A percentile compares a stretch with the other conserved stretches of the same genome.
These are phyloP conservation scores for Ophiocordyceps camponoti-saundersi DNA, from an alignment of 2,329 filamentous ascomycete species.

Conservation along the genomic window DNA sequence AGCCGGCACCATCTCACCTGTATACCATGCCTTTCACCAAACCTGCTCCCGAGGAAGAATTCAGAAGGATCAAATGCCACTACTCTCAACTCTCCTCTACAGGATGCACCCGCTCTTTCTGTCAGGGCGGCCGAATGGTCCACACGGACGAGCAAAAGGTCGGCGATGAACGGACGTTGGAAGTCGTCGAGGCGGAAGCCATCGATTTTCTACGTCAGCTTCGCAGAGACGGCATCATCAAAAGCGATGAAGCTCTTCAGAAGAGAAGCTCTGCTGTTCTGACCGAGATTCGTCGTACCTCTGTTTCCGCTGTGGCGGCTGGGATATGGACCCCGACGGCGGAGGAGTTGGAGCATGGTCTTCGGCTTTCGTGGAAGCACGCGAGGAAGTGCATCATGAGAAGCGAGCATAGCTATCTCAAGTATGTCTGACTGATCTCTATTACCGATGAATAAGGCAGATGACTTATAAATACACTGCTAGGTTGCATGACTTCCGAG, in stretches of 20 bases:
- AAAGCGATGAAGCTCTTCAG: background rate
- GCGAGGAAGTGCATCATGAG: conserved; percentile 2
- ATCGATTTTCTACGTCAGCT: conserved; percentile 1
- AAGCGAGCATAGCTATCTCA: conserved; percentile 1
- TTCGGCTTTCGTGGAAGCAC: conserved; percentile 1
- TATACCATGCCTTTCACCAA: too few relatives aligned
- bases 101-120: conserved; percentile 1
- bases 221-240: background rate
- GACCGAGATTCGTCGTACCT: background rate
- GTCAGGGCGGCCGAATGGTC: conserved; percentile 1
- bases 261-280: background rate
- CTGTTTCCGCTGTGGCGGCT: background rate
- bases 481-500: background rate
- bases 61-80: conserved; percentile 1
- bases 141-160: conserved; percentile 1
- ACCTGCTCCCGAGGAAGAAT: conserved; percentile 1
- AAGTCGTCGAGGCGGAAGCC: background rate
- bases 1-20: too few relatives aligned
- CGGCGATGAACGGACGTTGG: background rate
- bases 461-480: background rate
- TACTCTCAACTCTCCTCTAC: conserved; percentile 1
- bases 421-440: background rate
- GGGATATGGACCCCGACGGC: background rate
- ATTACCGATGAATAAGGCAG: too few relatives aligned
- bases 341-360: conserved; percentile 1